Conservation (phyloP, 306 rosid genomes). For the Vachellia pachyceras region DNA sequence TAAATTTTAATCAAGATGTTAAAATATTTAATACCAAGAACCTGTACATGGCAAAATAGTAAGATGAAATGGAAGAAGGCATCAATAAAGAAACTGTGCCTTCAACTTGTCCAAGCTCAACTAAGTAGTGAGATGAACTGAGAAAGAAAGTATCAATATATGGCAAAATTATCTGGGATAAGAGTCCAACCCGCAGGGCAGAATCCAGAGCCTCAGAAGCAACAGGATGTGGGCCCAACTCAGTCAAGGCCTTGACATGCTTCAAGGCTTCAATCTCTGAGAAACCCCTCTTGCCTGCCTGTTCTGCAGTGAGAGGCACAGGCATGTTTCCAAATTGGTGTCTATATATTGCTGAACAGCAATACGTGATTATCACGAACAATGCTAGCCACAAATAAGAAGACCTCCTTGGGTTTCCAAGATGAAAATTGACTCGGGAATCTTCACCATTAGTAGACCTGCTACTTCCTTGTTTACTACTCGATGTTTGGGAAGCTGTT, state of each 20-base stretch:
- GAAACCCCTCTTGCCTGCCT: constrained; percentile 94
- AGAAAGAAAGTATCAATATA: background rate
- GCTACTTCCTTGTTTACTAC: constrained; percentile 41
- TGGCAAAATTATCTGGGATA: background rate
- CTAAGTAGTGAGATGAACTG: constrained; percentile 7
- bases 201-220: constrained; percentile 76
- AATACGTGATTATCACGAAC: constrained; percentile 54
- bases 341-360: constrained; percentile 58
- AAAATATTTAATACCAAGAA: constrained; percentile 19
- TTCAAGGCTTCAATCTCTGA: constrained; percentile 76
- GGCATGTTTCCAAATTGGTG: constrained; percentile 85
- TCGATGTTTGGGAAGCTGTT: constrained; percentile 29
- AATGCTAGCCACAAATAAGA: constrained; percentile 67
- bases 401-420: constrained; percentile 65
- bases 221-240: constrained; percentile 84
- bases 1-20: constrained; percentile 12
- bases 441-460: constrained; percentile 35
- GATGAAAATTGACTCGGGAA: constrained; percentile 19
- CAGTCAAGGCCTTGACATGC: constrained; percentile 80
- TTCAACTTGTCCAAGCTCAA: background rate
- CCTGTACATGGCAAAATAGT: background rate
- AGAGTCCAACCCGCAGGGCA: constrained; percentile 68
- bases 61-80: background rate
- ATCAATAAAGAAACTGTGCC: background rate
- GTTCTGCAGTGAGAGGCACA: constrained; percentile 67